Base-by-base conservation (phyloP, 176 grass and related monocot genomes). In the Chloris gayana region DNA sequence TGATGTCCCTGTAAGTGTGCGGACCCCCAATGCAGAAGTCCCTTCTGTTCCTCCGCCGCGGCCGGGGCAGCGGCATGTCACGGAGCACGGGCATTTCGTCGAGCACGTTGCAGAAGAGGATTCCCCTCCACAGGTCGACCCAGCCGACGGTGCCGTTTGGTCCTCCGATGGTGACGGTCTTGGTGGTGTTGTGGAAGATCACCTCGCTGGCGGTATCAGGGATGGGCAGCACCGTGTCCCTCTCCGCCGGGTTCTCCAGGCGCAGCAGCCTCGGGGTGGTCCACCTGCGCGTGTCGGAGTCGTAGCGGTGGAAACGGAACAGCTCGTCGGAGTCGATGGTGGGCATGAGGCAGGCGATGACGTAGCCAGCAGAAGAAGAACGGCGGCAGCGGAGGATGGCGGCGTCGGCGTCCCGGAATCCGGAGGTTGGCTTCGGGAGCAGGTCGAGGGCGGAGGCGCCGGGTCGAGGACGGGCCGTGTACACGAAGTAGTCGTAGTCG, bases 71-170 rank as follows among this genome's bases (percentile, higher is more conserved):
- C 13, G 72, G 72, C 72, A 57, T 25, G 21, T 74, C 72, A 9
- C 72, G 72, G 32, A 74, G 72, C 50, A 57, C 33, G 11, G 30
- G 72, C 1, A 17, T 25, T 9, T n/a, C 11, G 6, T 58, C 51
- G 32, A 74, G 72, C 72, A 74, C 72, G 51, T 74, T 21, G 22
- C 72, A 74, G 32, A 74, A 38, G 6, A 74, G 72, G 50, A 74
- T 74, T 32, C 72, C 72, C 22, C 50, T 74, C 50, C 72, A 74
- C 21, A 74, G 32, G 34, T 74, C 72, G 4, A 74, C 72, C 50
- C 72, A 74, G 13, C 50, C 49, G 51, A 74, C 4, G 72, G 72
- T 58, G 0, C 31, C 64, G 7, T 31, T 32, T 19, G 3, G 31
- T 19, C 27, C 19, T n/a, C 19, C 32, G 13, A 74, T 10, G 2